phyloP scores from a whole-genome alignment of 2,329 filamentous ascomycete genomes.

The Cladosporium cucumerinum region DNA sequence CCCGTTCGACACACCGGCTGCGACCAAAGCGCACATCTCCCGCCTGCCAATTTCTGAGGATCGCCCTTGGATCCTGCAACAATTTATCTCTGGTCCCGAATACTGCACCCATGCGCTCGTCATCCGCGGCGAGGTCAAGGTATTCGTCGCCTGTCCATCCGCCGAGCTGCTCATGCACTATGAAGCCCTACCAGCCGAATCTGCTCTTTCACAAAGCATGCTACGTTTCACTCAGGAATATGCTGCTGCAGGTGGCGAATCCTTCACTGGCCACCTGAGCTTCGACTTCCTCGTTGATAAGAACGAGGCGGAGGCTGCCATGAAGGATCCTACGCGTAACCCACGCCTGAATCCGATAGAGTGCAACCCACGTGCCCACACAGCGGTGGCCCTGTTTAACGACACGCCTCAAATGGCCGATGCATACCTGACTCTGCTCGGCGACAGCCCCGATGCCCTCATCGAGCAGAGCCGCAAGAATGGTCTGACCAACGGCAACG shows the following conservation, averaged over 20 bases:
- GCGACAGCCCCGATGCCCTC: slow-evolving; percentile 24
- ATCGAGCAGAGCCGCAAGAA: slow-evolving; percentile 18
- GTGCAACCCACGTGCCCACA: slow-evolving; percentile 68
- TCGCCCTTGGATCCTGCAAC: slow-evolving; percentile 65
- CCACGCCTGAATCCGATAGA: slow-evolving; percentile 62
- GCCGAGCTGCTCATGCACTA: slow-evolving; percentile 65
- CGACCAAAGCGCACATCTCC: slow-evolving; percentile 56
- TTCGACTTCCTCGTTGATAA: slow-evolving; percentile 67
- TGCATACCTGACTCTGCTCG: slow-evolving; percentile 53
- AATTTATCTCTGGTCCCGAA: slow-evolving; percentile 63
- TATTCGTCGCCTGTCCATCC: slow-evolving; percentile 65
- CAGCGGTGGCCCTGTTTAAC: slow-evolving; percentile 61
- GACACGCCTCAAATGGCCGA: slow-evolving; percentile 43
- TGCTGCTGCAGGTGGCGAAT: slow-evolving; percentile 47
- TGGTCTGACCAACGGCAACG: slow-evolving; percentile 22
- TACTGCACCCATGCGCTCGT: slow-evolving; percentile 71
- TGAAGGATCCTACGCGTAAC: slow-evolving; percentile 26
- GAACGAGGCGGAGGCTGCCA: slow-evolving; percentile 33
- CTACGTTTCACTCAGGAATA: slow-evolving; percentile 61
- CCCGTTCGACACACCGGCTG: slow-evolving; percentile 51
- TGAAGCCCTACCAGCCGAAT: slow-evolving; percentile 53
- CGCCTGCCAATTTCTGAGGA: slow-evolving; percentile 53
- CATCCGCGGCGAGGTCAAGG: slow-evolving; percentile 60
- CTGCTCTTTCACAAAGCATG: slow-evolving; percentile 58
- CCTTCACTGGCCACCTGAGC: slow-evolving; percentile 66